phyloP scores from a whole-genome alignment of 805 yeast species.

The Hanseniaspora hatyaiensis region DNA sequence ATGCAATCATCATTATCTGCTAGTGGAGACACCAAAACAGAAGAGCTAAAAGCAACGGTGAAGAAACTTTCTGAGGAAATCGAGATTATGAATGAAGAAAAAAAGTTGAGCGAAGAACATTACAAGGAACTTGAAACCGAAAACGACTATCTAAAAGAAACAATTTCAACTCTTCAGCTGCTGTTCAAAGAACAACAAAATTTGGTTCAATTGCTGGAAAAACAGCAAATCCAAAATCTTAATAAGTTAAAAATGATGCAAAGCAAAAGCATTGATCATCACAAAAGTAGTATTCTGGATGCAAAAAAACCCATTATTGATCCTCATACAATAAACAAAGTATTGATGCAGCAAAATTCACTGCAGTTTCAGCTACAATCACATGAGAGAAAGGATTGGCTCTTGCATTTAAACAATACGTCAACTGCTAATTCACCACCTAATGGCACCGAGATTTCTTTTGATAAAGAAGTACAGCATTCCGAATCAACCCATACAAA shows the following conservation, averaged over 20 bases:
- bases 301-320: not conserved
- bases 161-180: slow-evolving; percentile 2
- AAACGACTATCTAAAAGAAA: slow-evolving; percentile 12
- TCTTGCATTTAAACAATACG: not conserved
- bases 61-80: not conserved
- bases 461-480: not conserved
- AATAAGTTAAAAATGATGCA: slow-evolving; percentile 7
- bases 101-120: slow-evolving; percentile 6
- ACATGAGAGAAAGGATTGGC: slow-evolving; percentile 12
- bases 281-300: not conserved
- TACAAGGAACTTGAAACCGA: slow-evolving; percentile 12
- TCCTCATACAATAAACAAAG: not conserved
- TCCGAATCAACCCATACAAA: slow-evolving; percentile 1
- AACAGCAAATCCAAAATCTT: slow-evolving; percentile 11
- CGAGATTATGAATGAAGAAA: slow-evolving; percentile 16
- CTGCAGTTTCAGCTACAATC: slow-evolving; percentile 6
- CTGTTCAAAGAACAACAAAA: slow-evolving; percentile 15
- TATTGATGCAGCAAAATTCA: not conserved
- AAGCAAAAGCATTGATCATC: not conserved
- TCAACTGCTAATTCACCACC: not conserved
- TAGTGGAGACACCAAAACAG: not conserved
- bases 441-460: not conserved
- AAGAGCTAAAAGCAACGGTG: not conserved
- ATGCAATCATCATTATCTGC: not conserved
- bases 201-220: slow-evolving; percentile 12